These are phyloP conservation scores for Epichloe sp. DNA, from an alignment of 2,329 filamentous ascomycete species.

Conservation along the genomic window DNA sequence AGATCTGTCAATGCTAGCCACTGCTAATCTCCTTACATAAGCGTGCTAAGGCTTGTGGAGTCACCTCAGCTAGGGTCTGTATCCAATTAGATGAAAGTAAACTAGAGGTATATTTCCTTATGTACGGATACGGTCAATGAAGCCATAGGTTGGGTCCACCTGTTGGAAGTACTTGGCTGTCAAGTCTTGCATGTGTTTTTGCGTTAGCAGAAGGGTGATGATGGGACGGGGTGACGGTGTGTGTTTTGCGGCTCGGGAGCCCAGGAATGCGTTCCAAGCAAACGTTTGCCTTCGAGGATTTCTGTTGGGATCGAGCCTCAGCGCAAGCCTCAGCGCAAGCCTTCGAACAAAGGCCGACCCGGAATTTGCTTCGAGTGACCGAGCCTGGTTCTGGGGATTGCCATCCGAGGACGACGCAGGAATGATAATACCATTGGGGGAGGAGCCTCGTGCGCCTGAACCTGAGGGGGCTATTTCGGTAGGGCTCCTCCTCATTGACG, in stretches of 20 bases:
- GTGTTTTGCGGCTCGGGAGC: slow-evolving; percentile 23
- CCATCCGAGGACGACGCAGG: slow-evolving; percentile 2
- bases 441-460: not conserved
- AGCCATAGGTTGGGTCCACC: slow-evolving; percentile 39
- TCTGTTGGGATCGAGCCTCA: slow-evolving; percentile 38
- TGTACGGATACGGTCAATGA: slow-evolving; percentile 19
- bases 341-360: slow-evolving; percentile 41
- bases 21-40: too few species aligned
- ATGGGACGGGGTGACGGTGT: not conserved
- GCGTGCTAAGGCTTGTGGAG: too few species aligned
- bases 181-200: slow-evolving; percentile 26
- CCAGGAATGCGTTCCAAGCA: slow-evolving; percentile 36
- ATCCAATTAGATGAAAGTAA: too few species aligned
- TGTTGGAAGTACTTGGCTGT: slow-evolving; percentile 37
- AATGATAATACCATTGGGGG: not conserved
- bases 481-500: not conserved
- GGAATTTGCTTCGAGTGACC: slow-evolving; percentile 34
- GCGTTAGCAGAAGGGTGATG: not conserved
- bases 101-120: too few species aligned
- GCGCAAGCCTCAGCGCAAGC: slow-evolving; percentile 36
- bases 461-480: not conserved
- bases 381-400: slow-evolving; percentile 18
- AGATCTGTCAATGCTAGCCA: too few species aligned
- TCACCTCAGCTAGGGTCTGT: too few species aligned
- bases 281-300: slow-evolving; percentile 41